Evolutionary conservation across 768 basidiomycete species (phyloP), one percentile per base, ranked within the genome.

Genomic region (Coprinopsis marcescibilis): DNA sequence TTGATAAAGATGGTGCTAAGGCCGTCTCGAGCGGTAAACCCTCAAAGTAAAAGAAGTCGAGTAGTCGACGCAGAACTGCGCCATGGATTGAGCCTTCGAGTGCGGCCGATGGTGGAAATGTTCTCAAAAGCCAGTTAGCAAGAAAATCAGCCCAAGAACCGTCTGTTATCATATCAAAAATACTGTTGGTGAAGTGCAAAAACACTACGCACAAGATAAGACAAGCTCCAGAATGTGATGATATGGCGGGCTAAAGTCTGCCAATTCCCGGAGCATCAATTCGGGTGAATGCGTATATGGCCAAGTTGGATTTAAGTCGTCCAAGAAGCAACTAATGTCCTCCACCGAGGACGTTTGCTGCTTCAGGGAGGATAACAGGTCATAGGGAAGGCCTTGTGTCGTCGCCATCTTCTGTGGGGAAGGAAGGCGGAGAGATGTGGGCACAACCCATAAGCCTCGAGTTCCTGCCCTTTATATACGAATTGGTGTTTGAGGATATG

Each of bases 321-420:
- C 41, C 26, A 43, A 30, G 17, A 43, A 43, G 27, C 41, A 43
- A 30, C n/a, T 15, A 12, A 43, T 30, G 24, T 17, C 26, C 26
- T 43, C 41, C 41, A 4, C 10, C 26, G 41, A 43, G 41, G 8
- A n/a, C 24, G 19, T 30, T 27, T 4, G 4, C 17, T 43, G 41
- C 19, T 30, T 43, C 27, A 43, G 15, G 41, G 24, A 6, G 27
- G 6, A 13, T 7, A 43, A 20, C 26, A 43, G 30, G n/a, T 17
- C 17, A 4, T 6, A 15, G 14, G 41, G 41, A 43, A 43, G 41
- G 15, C 20, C 46, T 38, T 49, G 20, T 21, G 21, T 35, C 25
- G 43, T 20, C 17, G 33, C 42, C 26, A 34, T 38, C 45, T 34
- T 48, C 20, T 19, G 32, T 24, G 17, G 26, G 48, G 48, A 49